These are phyloP conservation scores for Bryoglossum gracile DNA, from an alignment of 495 filamentous ascomycete genomes.

Conservation along the genomic window DNA sequence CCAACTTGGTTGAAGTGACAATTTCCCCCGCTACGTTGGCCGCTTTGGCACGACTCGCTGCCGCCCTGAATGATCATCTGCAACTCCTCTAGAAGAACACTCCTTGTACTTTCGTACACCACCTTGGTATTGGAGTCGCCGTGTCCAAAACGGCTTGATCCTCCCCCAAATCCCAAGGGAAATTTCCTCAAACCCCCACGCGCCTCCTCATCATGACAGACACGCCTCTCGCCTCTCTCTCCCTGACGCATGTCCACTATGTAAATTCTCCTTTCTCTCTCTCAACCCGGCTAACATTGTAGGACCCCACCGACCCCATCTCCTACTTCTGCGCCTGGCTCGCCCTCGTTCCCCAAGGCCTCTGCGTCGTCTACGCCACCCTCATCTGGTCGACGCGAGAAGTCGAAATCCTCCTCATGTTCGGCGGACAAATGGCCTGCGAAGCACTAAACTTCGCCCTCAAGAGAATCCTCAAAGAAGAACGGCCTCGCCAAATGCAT, in stretches of 20 bases:
- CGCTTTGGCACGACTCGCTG: not conserved
- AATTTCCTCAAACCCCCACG: not conserved
- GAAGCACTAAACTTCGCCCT: slow-evolving; percentile 88
- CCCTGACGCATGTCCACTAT: slow-evolving; percentile 94
- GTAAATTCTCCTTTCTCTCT: slow-evolving; percentile 39
- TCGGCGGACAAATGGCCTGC: slow-evolving; percentile 84
- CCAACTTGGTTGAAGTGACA: too few species aligned
- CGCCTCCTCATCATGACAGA: slow-evolving; percentile 45
- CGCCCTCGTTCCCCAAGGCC: slow-evolving; percentile 82
- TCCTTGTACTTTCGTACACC: not conserved
- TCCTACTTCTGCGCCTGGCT: slow-evolving; percentile 89
- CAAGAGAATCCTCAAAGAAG: slow-evolving; percentile 87
- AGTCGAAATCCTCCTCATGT: slow-evolving; percentile 83
- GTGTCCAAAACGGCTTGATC: too few species aligned
- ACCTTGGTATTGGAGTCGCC: too few species aligned
- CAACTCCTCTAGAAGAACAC: not conserved
- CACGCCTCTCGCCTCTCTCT: slow-evolving; percentile 74
- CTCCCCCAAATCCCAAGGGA: too few species aligned
- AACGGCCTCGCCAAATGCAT: slow-evolving; percentile 74
- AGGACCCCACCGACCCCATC: slow-evolving; percentile 82
- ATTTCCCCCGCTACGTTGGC: too few species aligned
- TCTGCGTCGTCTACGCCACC: slow-evolving; percentile 83
- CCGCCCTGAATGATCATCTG: not conserved
- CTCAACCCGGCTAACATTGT: slow-evolving; percentile 13
- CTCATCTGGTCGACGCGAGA: slow-evolving; percentile 87